Base-by-base conservation (phyloP, 352 stramenopile species). In the Globisporangium ultimum region DNA sequence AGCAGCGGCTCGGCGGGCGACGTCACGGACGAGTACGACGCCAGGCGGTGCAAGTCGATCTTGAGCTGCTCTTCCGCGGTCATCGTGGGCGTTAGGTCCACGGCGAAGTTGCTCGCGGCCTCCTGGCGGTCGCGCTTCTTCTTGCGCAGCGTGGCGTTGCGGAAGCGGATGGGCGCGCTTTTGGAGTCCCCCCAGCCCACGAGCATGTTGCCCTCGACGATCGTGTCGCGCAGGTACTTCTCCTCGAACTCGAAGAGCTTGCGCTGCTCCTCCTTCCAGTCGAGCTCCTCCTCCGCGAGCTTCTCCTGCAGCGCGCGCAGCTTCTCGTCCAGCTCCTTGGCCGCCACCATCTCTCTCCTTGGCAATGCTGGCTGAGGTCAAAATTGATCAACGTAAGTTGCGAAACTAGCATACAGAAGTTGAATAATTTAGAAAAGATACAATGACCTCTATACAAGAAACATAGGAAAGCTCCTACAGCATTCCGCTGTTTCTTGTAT, bases 241-340 rank as follows among this genome's bases (percentile, higher is more conserved):
- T 89, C 83, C 67, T 93, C 83, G 21, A 89, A 69, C 67, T 93
- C 83, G 47, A 72, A 89, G 36, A 93, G 73, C 66, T 89, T 87
- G 57, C 76, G 68, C 53, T 84, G 70, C 58, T 91, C 73, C 48
- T 90, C 80, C 13, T 54, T 18, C 76, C 78, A 87, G 56, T 89
- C 78, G 41, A 42, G 41, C 55, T 80, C 68, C 49, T 92, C 83
- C 43, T 70, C 63, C 28, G 46, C 60, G 28, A 80, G 61, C 67
- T 83, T 72, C 11, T 55, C 58, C 48, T 73, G 66, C 53, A 89
- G 64, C 53, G 49, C 52, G 20, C 70, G 69, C 61, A 91, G 68
- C 55, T 65, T 65, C 50, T 78, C 70, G 21, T 89, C 79, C 55
- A 91, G 52, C 28, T 90, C 80, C 67, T 82, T 85, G 46, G 69